phyloP scores from a whole-genome alignment of 768 basidiomycete species.

The Obba rivulosa region DNA sequence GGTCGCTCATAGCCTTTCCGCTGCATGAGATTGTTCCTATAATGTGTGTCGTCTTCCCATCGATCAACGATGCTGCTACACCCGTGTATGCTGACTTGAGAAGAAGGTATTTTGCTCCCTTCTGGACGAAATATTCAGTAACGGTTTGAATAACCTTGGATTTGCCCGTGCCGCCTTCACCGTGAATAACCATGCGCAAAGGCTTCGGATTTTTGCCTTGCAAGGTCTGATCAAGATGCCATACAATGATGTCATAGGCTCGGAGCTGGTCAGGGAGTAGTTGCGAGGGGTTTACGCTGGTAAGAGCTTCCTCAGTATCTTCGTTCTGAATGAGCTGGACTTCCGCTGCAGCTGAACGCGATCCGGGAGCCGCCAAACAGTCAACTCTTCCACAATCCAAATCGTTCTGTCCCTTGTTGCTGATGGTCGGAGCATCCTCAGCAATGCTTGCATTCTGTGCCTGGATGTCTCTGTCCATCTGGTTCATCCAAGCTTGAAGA shows the following conservation, averaged over 20 bases:
- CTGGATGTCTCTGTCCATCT: slow-evolving; percentile 6
- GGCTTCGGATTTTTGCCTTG: slow-evolving; percentile 16
- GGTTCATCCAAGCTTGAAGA: slow-evolving; percentile 1
- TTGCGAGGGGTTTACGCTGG: slow-evolving; percentile 1
- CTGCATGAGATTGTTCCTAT: slow-evolving; percentile 24
- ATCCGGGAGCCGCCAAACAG: background rate
- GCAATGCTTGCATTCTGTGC: background rate
- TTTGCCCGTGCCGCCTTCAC: slow-evolving; percentile 39
- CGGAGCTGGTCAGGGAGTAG: slow-evolving; percentile 27
- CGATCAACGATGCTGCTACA: slow-evolving; percentile 35
- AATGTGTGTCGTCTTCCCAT: slow-evolving; percentile 30
- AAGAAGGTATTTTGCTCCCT: slow-evolving; percentile 9
- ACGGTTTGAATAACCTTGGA: too few relatives aligned
- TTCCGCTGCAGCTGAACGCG: background rate
- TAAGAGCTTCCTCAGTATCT: slow-evolving; percentile 1
- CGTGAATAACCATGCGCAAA: slow-evolving; percentile 33
- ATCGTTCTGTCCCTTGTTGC: background rate
- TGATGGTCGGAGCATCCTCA: background rate
- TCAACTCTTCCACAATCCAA: background rate
- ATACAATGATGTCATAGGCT: slow-evolving; percentile 32
- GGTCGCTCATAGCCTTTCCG: background rate
- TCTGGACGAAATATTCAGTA: slow-evolving; percentile 24
- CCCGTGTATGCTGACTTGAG: slow-evolving; percentile 35
- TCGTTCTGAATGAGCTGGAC: background rate
- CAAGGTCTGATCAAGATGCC: slow-evolving; percentile 23